Percentiles rank a stretch among this genome's conserved stretches.
Conservation (phyloP, 495 filamentous ascomycete species). For the Terfezia boudieri region DNA sequence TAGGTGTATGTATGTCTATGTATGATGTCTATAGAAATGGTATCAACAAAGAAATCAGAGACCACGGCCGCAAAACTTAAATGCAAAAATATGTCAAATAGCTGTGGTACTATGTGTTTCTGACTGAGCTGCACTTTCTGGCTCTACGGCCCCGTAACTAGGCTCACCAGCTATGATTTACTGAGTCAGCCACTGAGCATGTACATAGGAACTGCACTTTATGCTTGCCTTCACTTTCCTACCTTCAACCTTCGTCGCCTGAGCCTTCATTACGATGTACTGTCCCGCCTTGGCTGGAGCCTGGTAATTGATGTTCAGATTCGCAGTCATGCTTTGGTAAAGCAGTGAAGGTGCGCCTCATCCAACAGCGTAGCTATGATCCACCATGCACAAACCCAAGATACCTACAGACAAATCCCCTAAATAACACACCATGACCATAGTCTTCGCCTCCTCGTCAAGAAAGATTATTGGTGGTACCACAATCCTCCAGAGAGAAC, state of each 20-base stretch:
- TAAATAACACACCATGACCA: constrained; percentile 57
- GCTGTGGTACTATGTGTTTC: too few species aligned
- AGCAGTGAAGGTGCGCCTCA: constrained; percentile 76
- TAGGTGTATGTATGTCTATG: too few species aligned
- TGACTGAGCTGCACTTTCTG: too few species aligned
- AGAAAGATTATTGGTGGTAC: constrained; percentile 64
- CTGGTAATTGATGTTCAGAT: constrained; percentile 72
- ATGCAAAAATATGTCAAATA: too few species aligned
- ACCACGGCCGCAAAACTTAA: too few species aligned
- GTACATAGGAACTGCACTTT: too few species aligned
- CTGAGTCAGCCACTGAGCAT: not conserved
- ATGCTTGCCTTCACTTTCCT: constrained; percentile 56
- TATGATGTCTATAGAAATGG: too few species aligned
- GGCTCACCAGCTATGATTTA: not conserved
- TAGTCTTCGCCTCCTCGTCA: constrained; percentile 43
- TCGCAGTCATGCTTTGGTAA: constrained; percentile 83
- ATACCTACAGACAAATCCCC: constrained; percentile 71
- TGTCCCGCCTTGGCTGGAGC: constrained; percentile 52
- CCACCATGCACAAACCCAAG: constrained; percentile 84
- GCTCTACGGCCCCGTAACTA: too few species aligned
- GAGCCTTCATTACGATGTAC: constrained; percentile 57
- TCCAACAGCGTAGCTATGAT: constrained; percentile 70
- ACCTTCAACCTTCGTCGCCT: constrained; percentile 72
- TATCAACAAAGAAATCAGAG: too few species aligned
- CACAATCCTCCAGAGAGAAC: constrained; percentile 50